phyloP scores from a whole-genome alignment of 768 basidiomycete species.

The Lentinula edodes region DNA sequence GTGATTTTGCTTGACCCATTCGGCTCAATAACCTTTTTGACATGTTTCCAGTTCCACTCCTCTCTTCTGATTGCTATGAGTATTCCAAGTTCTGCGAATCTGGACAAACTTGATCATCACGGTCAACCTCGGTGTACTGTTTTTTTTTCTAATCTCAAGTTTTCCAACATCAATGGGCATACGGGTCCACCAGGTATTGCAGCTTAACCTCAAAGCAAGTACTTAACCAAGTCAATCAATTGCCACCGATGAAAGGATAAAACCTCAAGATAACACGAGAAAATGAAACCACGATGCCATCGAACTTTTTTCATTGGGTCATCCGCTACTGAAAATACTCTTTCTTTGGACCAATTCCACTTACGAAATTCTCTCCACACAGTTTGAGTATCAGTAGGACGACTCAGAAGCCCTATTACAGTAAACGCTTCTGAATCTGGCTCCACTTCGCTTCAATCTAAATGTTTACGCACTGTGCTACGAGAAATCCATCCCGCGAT shows the following conservation, averaged over 20 bases:
- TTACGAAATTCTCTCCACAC: background rate
- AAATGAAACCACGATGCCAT: conserved; percentile 1
- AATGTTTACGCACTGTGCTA: background rate
- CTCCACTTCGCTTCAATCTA: background rate
- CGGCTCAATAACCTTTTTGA: background rate
- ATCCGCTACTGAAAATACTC: background rate
- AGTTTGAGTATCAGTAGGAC: background rate
- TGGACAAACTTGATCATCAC: no score
- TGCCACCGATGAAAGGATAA: background rate
- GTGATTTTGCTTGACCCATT: background rate
- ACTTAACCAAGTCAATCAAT: background rate
- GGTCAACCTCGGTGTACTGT: no score
- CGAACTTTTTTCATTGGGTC: conserved; percentile 2
- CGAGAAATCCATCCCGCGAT: background rate
- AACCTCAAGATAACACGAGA: background rate
- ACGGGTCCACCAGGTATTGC: no score
- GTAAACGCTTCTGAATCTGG: background rate
- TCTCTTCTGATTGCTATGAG: background rate
- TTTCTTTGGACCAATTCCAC: background rate
- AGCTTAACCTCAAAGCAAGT: background rate
- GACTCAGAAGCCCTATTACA: background rate
- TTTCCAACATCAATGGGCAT: background rate
- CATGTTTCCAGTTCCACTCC: background rate
- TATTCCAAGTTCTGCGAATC: no score
- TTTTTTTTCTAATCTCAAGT: no score